Conservation (phyloP, 768 basidiomycete genomes). For the Wakefieldia striispora region DNA sequence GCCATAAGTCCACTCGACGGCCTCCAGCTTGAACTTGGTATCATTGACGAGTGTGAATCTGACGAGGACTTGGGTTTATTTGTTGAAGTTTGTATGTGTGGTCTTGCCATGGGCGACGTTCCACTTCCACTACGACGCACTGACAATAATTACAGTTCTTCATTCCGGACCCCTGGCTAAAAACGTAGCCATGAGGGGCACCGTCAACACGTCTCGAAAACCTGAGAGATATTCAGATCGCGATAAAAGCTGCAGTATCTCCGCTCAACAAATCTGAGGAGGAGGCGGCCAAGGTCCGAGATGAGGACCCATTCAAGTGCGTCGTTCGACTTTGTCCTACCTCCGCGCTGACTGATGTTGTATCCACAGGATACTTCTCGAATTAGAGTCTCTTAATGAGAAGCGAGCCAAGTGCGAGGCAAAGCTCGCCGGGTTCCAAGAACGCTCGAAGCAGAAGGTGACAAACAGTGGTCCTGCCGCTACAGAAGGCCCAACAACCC, state of each 20-base stretch:
- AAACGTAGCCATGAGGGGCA: no score
- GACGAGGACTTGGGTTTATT: no score
- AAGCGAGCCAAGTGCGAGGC: constrained; percentile 7
- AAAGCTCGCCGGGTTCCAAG: constrained; percentile 4
- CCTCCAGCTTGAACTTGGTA: no score
- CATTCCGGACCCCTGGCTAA: no score
- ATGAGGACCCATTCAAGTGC: constrained; percentile 9
- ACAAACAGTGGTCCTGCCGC: background rate
- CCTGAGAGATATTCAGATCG: background rate
- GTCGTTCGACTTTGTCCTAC: background rate
- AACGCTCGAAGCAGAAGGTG: constrained; percentile 3
- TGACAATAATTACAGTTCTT: no score
- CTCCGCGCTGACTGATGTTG: background rate
- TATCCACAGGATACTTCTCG: constrained; percentile 8
- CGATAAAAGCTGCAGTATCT: constrained; percentile 11
- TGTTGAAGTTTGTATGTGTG: no score
- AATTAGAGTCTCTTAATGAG: constrained; percentile 7
- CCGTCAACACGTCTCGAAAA: no score
- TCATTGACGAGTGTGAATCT: no score
- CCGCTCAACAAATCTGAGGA: constrained; percentile 6
- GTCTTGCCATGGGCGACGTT: no score
- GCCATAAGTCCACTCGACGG: no score
- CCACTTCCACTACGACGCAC: no score
- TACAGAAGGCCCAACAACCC: background rate
- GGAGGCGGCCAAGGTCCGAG: no score